Evolutionary conservation across 176 grass and related monocot species (phyloP).

Genomic region (Typha latifolia): DNA sequence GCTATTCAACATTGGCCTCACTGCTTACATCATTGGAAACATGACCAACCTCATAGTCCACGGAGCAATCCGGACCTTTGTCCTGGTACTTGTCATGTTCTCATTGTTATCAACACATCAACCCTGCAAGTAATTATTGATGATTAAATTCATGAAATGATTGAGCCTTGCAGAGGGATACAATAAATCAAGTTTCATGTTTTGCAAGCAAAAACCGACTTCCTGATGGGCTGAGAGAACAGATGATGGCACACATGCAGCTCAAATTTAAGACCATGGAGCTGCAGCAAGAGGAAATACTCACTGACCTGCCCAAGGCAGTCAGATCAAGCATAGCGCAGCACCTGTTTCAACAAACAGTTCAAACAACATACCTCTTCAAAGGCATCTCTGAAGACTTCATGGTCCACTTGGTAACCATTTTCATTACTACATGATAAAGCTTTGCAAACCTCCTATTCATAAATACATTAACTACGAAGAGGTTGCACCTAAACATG

Average conservation of each 20-base stretch:
- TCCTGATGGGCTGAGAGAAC: conserved; percentile 19
- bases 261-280: conserved; percentile 39
- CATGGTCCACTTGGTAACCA: conserved; percentile 28
- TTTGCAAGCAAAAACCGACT: conserved; percentile 27
- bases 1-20: conserved; percentile 61
- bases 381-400: conserved; percentile 24
- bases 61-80: conserved; percentile 20
- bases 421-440: neutral
- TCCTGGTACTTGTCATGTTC: conserved; percentile 13
- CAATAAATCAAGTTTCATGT: conserved; percentile 9
- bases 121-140: neutral
- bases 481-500: too few species aligned
- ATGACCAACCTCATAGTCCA: conserved; percentile 75
- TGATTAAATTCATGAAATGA: neutral
- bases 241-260: conserved; percentile 35
- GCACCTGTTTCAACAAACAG: conserved; percentile 29
- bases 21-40: conserved; percentile 63
- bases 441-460: neutral
- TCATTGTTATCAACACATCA: neutral
- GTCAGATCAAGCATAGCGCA: conserved; percentile 25
- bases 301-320: conserved; percentile 43
- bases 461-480: too few species aligned
- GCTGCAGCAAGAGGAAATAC: conserved; percentile 27
- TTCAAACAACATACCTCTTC: conserved; percentile 35
- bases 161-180: conserved; percentile 24